phyloP scores from a whole-genome alignment of 2,329 filamentous ascomycete species.

The Aspergillus texensis region DNA sequence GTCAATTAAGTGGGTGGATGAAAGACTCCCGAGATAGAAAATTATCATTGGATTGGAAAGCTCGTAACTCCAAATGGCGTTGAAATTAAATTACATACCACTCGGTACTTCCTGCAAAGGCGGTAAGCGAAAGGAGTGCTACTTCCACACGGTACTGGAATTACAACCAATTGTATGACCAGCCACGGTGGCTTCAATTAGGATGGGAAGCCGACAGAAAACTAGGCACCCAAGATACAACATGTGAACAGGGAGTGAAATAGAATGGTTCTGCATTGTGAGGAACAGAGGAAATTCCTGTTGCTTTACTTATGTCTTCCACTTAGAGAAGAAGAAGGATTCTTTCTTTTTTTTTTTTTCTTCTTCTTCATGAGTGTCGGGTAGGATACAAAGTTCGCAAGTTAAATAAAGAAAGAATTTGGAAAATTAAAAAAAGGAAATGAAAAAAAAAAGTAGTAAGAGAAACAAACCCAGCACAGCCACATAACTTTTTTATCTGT shows the following conservation, averaged over 20 bases:
- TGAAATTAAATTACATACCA: slow-evolving; percentile 1
- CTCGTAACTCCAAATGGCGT: not conserved
- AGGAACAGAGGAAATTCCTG: not conserved
- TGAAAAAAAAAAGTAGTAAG: not conserved
- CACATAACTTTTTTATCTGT: slow-evolving; percentile 4
- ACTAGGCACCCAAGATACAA: slow-evolving; percentile 17
- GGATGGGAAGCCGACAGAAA: slow-evolving; percentile 11
- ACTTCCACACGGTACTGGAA: slow-evolving; percentile 2
- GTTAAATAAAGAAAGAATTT: not conserved
- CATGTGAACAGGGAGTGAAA: not conserved
- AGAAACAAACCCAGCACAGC: slow-evolving; percentile 7
- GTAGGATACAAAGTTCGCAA: not conserved
- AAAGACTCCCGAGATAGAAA: not conserved
- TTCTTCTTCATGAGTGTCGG: not conserved
- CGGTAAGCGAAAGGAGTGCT: not conserved
- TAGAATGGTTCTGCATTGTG: not conserved
- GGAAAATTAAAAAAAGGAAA: not conserved
- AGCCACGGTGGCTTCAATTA: slow-evolving; percentile 24
- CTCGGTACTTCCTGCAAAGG: slow-evolving; percentile 1
- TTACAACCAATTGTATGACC: slow-evolving; percentile 8
- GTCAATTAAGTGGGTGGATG: not conserved
- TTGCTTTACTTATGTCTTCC: not conserved
- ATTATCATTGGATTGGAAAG: slow-evolving; percentile 1
- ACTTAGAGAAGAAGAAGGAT: not conserved
- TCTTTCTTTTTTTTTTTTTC: not conserved